Conservation (phyloP, 257 asterid species). For the Henckelia pumila region DNA sequence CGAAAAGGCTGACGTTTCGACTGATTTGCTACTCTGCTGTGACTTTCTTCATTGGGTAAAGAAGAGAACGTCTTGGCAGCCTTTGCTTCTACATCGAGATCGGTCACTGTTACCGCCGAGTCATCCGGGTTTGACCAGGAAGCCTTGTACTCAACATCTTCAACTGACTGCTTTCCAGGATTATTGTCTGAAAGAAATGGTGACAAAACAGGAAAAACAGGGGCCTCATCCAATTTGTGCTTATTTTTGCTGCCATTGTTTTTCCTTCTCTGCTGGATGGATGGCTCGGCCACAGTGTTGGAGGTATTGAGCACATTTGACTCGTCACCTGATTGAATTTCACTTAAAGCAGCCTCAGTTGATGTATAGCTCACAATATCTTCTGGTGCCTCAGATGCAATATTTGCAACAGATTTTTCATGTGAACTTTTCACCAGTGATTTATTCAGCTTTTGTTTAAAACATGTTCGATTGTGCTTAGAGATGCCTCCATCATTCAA, state of each 20-base stretch:
- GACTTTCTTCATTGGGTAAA: conserved; percentile 49
- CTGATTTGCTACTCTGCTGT: conserved; percentile 45
- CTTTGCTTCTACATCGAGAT: conserved; percentile 36
- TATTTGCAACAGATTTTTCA: conserved; percentile 37
- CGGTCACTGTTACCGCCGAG: conserved; percentile 33
- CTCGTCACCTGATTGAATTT: conserved; percentile 33
- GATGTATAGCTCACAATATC: conserved; percentile 29
- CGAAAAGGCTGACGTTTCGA: conserved; percentile 64
- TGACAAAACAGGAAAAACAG: conserved; percentile 32
- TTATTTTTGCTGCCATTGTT: conserved; percentile 48
- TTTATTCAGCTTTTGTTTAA: conserved; percentile 59
- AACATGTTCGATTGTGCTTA: conserved; percentile 45
- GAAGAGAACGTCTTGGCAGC: conserved; percentile 39
- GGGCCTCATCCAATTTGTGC: conserved; percentile 50
- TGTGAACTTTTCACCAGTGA: conserved; percentile 34
- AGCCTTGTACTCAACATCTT: conserved; percentile 38
- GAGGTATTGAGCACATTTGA: conserved; percentile 34
- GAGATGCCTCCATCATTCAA: conserved; percentile 47
- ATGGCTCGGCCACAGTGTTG: conserved; percentile 36
- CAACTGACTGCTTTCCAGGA: conserved; percentile 33
- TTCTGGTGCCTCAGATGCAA: conserved; percentile 32
- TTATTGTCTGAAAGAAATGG: conserved; percentile 30
- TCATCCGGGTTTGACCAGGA: conserved; percentile 36
- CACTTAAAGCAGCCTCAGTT: conserved; percentile 35
- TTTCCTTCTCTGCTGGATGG: conserved; percentile 58